Evolutionary conservation across 1,139 yeast species (phyloP).

Genomic region (Yamadazyma trypodendri): DNA sequence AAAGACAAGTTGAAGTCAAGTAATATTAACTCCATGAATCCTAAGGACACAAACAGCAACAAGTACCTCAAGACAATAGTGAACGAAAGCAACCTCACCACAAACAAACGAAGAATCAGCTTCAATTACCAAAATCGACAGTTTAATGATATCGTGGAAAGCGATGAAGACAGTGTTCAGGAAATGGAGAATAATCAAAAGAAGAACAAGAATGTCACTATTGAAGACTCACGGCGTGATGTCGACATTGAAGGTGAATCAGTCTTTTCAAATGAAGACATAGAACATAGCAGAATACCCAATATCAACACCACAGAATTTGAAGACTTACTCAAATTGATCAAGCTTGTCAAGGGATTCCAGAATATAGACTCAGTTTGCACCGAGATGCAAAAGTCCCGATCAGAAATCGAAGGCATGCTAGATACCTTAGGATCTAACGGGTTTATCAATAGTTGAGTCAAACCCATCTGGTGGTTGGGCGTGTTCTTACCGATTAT

Average conservation of each 20-base stretch:
- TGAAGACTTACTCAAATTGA: slow-evolving; percentile 23
- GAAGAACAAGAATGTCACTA: background rate
- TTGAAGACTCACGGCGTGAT: background rate
- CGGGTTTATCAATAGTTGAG: slow-evolving; percentile 39
- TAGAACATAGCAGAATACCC: slow-evolving; percentile 16
- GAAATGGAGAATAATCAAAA: background rate
- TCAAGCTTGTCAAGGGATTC: slow-evolving; percentile 54
- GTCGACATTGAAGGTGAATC: slow-evolving; percentile 20
- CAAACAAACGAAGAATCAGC: slow-evolving; percentile 33
- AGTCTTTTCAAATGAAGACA: slow-evolving; percentile 3
- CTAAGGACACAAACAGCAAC: slow-evolving; percentile 8
- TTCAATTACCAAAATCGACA: slow-evolving; percentile 25
- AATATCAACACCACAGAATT: slow-evolving; percentile 25
- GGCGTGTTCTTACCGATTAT: background rate
- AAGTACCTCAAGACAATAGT: slow-evolving; percentile 25
- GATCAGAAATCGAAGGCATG: slow-evolving; percentile 53
- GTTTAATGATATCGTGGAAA: slow-evolving; percentile 10
- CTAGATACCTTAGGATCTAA: slow-evolving; percentile 45
- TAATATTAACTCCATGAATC: slow-evolving; percentile 13
- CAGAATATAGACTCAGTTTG: slow-evolving; percentile 73
- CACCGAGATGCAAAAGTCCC: slow-evolving; percentile 60
- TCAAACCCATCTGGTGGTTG: background rate
- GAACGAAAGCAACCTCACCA: slow-evolving; percentile 28
- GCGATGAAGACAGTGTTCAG: slow-evolving; percentile 10
- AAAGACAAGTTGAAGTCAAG: slow-evolving; percentile 10